A percentile compares a stretch with the other conserved stretches of the same genome.
phyloP scores from a whole-genome alignment of 1,284 basidiomycete genomes.

The Rugosomyces carneus region DNA sequence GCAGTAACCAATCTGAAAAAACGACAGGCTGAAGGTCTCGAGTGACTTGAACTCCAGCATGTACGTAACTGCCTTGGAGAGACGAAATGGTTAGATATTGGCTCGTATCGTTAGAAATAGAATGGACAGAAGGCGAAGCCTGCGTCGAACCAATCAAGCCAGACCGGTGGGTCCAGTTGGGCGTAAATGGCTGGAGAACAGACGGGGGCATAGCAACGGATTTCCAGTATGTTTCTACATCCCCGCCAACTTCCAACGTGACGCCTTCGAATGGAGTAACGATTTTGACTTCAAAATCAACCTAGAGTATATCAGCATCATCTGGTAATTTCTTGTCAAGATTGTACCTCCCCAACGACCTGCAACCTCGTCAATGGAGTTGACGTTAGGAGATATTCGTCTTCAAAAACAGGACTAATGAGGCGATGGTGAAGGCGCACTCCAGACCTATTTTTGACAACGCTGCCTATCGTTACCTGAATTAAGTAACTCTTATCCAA shows the following conservation, averaged over 20 bases:
- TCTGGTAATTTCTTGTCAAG: background rate
- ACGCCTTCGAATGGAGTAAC: conserved; percentile 91
- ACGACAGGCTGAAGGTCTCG: conserved; percentile 85
- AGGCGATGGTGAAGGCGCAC: conserved; percentile 66
- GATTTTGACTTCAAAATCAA: conserved; percentile 85
- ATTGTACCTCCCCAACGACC: conserved; percentile 82
- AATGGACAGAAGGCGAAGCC: conserved; percentile 59
- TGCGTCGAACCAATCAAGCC: conserved; percentile 48
- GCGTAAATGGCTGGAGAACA: conserved; percentile 29
- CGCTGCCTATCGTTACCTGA: conserved; percentile 81
- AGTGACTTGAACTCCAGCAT: conserved; percentile 88
- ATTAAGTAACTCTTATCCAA: conserved; percentile 86
- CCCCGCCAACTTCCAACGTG: conserved; percentile 92
- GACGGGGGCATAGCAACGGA: conserved; percentile 63
- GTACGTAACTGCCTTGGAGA: conserved; percentile 82
- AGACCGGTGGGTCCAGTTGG: conserved; percentile 33
- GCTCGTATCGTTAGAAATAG: conserved; percentile 34
- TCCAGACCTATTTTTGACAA: conserved; percentile 31
- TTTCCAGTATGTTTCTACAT: conserved; percentile 97
- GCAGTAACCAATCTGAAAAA: conserved; percentile 68
- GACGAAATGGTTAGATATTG: conserved; percentile 79
- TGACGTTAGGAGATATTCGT: conserved; percentile 62
- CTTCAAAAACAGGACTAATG: conserved; percentile 55
- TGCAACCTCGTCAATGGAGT: conserved; percentile 89
- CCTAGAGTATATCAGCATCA: conserved; percentile 35